These are phyloP conservation scores for Coniochaeta sp. DNA, from an alignment of 2,329 filamentous ascomycete species.

Conservation along the genomic window DNA sequence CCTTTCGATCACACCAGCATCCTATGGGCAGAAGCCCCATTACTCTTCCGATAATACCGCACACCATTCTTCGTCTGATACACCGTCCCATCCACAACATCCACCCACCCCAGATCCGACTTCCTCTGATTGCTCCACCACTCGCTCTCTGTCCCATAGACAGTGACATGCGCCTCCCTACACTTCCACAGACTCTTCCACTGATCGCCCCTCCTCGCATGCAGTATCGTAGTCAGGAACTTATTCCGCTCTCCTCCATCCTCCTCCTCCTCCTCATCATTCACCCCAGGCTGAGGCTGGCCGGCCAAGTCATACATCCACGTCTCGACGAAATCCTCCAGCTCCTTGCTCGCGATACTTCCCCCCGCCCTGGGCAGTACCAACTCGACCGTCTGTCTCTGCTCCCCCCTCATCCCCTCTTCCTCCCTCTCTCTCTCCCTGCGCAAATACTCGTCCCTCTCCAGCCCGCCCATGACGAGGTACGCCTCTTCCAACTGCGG, in stretches of 20 bases:
- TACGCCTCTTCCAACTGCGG: constrained; percentile 28
- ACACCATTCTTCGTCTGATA: neutral
- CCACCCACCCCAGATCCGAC: neutral
- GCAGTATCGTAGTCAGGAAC: neutral
- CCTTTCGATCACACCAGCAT: too few species aligned
- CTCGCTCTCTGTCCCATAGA: neutral
- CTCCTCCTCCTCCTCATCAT: neutral
- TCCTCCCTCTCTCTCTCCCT: constrained; percentile 13
- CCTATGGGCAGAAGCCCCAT: too few species aligned
- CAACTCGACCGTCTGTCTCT: constrained; percentile 15
- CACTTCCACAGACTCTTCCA: constrained; percentile 1
- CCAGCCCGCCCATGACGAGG: constrained; percentile 20
- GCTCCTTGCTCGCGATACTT: constrained; percentile 10
- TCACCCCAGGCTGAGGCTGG: neutral
- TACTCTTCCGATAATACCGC: neutral
- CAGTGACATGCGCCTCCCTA: neutral
- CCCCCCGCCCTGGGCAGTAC: constrained; percentile 19
- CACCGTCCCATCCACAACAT: neutral
- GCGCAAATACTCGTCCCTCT: constrained; percentile 14
- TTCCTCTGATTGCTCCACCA: neutral
- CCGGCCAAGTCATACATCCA: neutral
- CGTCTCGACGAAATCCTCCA: constrained; percentile 16
- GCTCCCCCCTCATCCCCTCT: constrained; percentile 10
- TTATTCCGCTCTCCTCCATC: too few species aligned
- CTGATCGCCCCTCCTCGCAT: neutral